These are phyloP conservation scores for Avena eriantha DNA, from an alignment of 176 grass and related monocot genomes.

Conservation along the genomic window DNA sequence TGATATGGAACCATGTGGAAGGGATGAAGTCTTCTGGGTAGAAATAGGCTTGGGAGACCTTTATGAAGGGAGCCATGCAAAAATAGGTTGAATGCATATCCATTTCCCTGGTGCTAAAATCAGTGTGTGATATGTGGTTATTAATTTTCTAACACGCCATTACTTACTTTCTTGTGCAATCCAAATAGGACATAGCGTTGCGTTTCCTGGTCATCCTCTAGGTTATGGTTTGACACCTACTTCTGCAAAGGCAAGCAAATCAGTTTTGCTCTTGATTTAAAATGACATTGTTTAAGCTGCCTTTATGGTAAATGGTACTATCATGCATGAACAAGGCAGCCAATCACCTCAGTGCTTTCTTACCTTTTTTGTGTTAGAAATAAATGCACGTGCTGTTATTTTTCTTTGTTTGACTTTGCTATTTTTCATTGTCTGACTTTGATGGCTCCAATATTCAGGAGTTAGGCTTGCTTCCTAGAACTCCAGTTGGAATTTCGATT, in stretches of 20 bases:
- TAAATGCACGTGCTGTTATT: background rate
- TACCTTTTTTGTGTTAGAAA: constrained; percentile 14
- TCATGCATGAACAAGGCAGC: background rate
- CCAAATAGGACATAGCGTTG: constrained; percentile 75
- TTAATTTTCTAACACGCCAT: constrained; percentile 32
- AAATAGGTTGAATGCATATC: constrained; percentile 69
- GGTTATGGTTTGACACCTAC: constrained; percentile 81
- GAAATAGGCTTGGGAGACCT: constrained; percentile 89
- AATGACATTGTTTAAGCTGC: constrained; percentile 32
- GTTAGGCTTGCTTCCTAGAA: constrained; percentile 76
- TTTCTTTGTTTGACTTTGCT: constrained; percentile 5
- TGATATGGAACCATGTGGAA: constrained; percentile 89
- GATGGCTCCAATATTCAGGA: constrained; percentile 55
- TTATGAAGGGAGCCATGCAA: constrained; percentile 69
- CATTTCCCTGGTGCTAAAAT: constrained; percentile 10
- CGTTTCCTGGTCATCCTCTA: constrained; percentile 95
- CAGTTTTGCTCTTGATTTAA: constrained; percentile 35
- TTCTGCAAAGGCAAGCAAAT: constrained; percentile 85
- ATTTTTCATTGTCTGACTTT: too few species aligned
- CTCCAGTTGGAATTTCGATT: constrained; percentile 90
- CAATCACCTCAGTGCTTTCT: constrained; percentile 10
- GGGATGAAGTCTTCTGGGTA: constrained; percentile 92
- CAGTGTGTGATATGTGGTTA: constrained; percentile 6
- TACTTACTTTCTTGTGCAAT: constrained; percentile 8
- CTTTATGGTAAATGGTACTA: background rate